Conservation (phyloP, 805 yeast species). For the Candida tammaniensis region DNA sequence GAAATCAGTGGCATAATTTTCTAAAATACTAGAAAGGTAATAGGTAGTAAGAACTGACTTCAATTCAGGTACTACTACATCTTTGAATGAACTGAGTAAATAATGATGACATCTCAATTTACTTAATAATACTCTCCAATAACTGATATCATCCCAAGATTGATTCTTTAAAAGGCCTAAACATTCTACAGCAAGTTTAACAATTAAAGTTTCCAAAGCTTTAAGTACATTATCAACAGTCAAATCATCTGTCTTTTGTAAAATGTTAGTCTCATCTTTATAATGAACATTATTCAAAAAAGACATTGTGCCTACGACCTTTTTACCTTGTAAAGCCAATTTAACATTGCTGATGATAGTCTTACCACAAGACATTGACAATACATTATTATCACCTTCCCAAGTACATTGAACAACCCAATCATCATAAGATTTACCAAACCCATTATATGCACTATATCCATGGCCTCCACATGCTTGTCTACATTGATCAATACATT, state of each 20-base stretch:
- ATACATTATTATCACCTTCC: constrained; percentile 95
- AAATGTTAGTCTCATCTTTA: constrained; percentile 14
- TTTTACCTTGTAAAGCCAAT: constrained; percentile 37
- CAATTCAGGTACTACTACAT: constrained; percentile 49
- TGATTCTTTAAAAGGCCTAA: constrained; percentile 28
- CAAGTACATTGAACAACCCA: constrained; percentile 99
- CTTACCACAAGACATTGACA: constrained; percentile 82
- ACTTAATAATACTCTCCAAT: constrained; percentile 45
- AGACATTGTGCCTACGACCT: constrained; percentile 44
- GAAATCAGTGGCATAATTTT: constrained; percentile 69
- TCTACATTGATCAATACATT: constrained; percentile 81
- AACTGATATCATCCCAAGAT: constrained; percentile 46
- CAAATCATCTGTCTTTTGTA: constrained; percentile 21
- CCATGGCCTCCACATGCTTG: constrained; percentile 98
- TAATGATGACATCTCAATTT: constrained; percentile 52
- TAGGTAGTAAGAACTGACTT: constrained; percentile 57
- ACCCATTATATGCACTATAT: constrained; percentile 87
- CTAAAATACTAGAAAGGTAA: constrained; percentile 54
- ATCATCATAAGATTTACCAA: constrained; percentile 84
- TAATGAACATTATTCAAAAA: constrained; percentile 37
- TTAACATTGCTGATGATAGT: constrained; percentile 56
- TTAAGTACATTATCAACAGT: constrained; percentile 25
- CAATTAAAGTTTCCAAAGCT: constrained; percentile 37
- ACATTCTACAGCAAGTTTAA: constrained; percentile 35
- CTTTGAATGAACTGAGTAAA: constrained; percentile 39